Conservation (phyloP, 148 eudicot species). For the Suaeda aralocaspica region DNA sequence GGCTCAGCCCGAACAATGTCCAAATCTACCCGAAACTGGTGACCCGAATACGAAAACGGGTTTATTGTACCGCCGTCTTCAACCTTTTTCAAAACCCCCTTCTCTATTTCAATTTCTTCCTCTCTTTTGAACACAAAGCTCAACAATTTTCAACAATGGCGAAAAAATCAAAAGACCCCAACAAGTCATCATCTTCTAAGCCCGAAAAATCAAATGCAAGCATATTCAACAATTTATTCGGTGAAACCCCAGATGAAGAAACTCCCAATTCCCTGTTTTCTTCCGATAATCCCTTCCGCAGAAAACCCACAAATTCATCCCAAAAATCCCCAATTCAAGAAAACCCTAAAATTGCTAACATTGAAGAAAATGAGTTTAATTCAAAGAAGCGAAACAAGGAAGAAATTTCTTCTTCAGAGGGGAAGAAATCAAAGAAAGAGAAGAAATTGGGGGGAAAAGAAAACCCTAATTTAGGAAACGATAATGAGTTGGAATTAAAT, state of each 20-base stretch:
- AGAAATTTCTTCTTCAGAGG: slow-evolving; percentile 14
- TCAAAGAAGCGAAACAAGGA: slow-evolving; percentile 38
- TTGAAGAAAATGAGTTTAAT: slow-evolving; percentile 24
- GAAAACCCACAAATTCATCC: slow-evolving; percentile 31
- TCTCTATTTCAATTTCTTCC: not conserved
- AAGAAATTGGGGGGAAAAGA: slow-evolving; percentile 6
- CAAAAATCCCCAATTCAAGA: slow-evolving; percentile 8
- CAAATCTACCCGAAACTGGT: too few species aligned
- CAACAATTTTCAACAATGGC: slow-evolving; percentile 43
- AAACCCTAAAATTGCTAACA: slow-evolving; percentile 19
- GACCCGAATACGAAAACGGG: not conserved
- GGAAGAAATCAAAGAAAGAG: slow-evolving; percentile 19
- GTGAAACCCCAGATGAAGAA: slow-evolving; percentile 32
- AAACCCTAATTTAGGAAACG: slow-evolving; percentile 16
- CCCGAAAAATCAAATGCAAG: slow-evolving; percentile 22
- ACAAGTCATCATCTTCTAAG: slow-evolving; percentile 16
- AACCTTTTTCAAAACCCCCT: not conserved
- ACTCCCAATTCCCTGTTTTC: slow-evolving; percentile 47
- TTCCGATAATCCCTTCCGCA: slow-evolving; percentile 52
- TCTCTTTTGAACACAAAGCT: not conserved
- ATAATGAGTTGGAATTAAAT: slow-evolving; percentile 7
- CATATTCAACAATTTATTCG: slow-evolving; percentile 55
- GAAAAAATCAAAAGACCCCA: slow-evolving; percentile 52
- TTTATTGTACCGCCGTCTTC: slow-evolving; percentile 14
- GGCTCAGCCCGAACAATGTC: too few species aligned